Evolutionary conservation across 345 rosid genomes (phyloP).

Genomic region (Laguncularia racemosa): DNA sequence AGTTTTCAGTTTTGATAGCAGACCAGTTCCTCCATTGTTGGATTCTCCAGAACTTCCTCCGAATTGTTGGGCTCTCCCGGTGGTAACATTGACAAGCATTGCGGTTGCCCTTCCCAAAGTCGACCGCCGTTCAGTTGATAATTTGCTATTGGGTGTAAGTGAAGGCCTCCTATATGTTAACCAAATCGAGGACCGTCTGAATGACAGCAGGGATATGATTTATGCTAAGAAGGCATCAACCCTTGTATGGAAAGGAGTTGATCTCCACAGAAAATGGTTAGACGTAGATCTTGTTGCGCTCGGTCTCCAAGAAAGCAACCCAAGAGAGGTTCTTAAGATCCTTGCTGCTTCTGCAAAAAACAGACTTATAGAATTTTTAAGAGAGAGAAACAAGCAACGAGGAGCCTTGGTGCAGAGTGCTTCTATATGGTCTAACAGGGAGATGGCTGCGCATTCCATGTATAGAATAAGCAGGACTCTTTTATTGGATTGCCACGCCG

Average conservation of each 20-base stretch:
- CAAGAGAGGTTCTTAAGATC: background rate
- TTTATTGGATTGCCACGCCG: constrained; percentile 21
- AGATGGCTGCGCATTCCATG: constrained; percentile 76
- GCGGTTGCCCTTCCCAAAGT: no score
- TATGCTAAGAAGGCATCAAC: constrained; percentile 48
- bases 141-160: constrained; percentile 35
- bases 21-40: no score
- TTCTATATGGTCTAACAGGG: constrained; percentile 63
- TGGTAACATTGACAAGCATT: no score
- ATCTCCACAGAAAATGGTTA: constrained; percentile 62
- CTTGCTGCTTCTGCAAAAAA: constrained; percentile 3
- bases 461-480: constrained; percentile 57
- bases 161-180: constrained; percentile 55
- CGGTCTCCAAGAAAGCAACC: constrained; percentile 23
- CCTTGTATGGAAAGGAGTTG: constrained; percentile 52
- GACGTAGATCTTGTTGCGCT: constrained; percentile 56
- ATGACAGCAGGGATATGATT: constrained; percentile 10
- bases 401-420: no score
- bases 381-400: no score
- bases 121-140: constrained; percentile 1
- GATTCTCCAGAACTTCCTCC: no score
- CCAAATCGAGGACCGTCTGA: constrained; percentile 33
- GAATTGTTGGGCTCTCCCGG: no score
- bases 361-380: no score
- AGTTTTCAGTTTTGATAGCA: no score